A percentile compares a stretch with the other conserved stretches of the same genome.
Conservation (phyloP, 805 yeast species). For the Cyberlindnera bimundalis region DNA sequence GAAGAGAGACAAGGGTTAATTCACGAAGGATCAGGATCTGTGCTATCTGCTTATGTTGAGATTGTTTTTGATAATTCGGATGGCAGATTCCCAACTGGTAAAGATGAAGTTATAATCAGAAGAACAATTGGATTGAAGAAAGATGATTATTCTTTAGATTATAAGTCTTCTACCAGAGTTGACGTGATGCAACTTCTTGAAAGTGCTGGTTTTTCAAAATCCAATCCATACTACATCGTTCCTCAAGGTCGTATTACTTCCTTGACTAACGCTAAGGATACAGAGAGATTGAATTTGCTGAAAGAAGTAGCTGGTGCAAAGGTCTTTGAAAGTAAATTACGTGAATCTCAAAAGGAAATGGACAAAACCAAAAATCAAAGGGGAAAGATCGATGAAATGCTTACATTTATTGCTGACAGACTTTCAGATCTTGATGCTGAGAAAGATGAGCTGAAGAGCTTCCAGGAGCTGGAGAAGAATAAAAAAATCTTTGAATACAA, state of each 20-base stretch:
- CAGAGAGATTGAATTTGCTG: conserved; percentile 71
- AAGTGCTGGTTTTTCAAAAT: conserved; percentile 86
- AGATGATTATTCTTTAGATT: conserved; percentile 86
- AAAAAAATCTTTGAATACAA: conserved; percentile 73
- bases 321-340: conserved; percentile 77
- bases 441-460: conserved; percentile 67
- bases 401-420: conserved; percentile 65
- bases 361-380: conserved; percentile 63
- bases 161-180: conserved; percentile 70
- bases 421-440: conserved; percentile 78
- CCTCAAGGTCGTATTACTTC: conserved; percentile 94
- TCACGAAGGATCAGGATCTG: conserved; percentile 87
- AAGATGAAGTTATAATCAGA: conserved; percentile 67
- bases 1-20: conserved; percentile 85
- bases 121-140: conserved; percentile 92
- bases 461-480: conserved; percentile 61
- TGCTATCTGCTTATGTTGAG: conserved; percentile 91
- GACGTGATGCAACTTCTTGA: conserved; percentile 82
- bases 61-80: conserved; percentile 80
- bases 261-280: conserved; percentile 83
- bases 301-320: conserved; percentile 96
- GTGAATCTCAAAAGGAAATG: conserved; percentile 80
- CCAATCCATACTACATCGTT: conserved; percentile 92
- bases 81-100: conserved; percentile 53
- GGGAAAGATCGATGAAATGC: conserved; percentile 69